Evolutionary conservation across 176 grass and related monocot genomes (phyloP).

Genomic region (barley (Hordeum vulgare)): MorexV3_pseudomolecules_assembly NC_058519.1:631698593-631699092

Average conservation of each 20-base stretch:
- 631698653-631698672: constrained; percentile 66
- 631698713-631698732: not conserved
- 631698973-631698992: too few species aligned
- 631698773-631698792: constrained; percentile 60
- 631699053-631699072: too few species aligned
- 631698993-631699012: too few species aligned
- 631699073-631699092: too few species aligned
- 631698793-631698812: constrained; percentile 84
- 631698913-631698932: not conserved
- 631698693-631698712: constrained; percentile 64
- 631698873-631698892: not conserved
- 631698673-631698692: constrained; percentile 87
- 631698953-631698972: too few species aligned
- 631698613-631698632: constrained; percentile 88
- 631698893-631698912: not conserved
- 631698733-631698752: constrained; percentile 4
- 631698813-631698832: constrained; percentile 87
- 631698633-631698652: constrained; percentile 81
- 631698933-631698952: not conserved
- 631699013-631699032: too few species aligned
- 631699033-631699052: too few species aligned
- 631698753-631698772: constrained; percentile 21
- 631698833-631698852: constrained; percentile 74
- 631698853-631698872: not conserved
- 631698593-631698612: constrained; percentile 85